These are phyloP conservation scores for Talaromyces sp. DNA, from an alignment of 2,329 filamentous ascomycete genomes.

Conservation along the genomic window DNA sequence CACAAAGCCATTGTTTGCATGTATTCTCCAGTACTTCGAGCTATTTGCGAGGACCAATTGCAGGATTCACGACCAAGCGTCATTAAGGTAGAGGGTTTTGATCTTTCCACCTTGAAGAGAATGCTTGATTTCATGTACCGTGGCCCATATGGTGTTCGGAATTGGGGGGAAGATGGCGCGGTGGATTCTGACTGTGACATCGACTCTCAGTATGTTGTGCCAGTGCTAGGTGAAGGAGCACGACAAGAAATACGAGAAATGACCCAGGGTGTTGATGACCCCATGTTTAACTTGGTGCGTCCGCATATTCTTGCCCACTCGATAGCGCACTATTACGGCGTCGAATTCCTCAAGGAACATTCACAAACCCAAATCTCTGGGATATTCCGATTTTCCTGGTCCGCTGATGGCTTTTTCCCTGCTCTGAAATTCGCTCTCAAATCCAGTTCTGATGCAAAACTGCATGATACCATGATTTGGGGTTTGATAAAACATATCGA, in stretches of 20 bases:
- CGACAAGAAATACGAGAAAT: neutral
- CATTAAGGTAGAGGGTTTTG: constrained; percentile 9
- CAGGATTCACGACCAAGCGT: constrained; percentile 9
- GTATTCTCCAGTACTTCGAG: constrained; percentile 4
- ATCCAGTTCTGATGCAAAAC: neutral
- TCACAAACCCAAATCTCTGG: constrained; percentile 4
- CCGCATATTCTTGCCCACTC: constrained; percentile 8
- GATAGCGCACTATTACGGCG: constrained; percentile 12
- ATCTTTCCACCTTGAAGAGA: neutral
- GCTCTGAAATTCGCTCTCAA: neutral
- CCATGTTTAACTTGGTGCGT: neutral
- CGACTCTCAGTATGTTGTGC: neutral
- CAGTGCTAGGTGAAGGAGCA: neutral
- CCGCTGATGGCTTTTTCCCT: neutral
- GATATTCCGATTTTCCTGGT: neutral
- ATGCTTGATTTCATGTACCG: constrained; percentile 6
- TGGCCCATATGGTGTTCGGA: neutral
- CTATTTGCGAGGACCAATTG: neutral
- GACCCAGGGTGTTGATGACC: neutral
- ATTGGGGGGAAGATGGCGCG: neutral
- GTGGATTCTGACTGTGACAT: neutral
- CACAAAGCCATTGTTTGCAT: constrained; percentile 7
- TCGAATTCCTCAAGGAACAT: constrained; percentile 3
- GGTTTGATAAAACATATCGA: neutral
- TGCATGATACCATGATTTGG: neutral